Conservation (phyloP, 2,329 filamentous ascomycete genomes). For the Penicillium sp. region DNA sequence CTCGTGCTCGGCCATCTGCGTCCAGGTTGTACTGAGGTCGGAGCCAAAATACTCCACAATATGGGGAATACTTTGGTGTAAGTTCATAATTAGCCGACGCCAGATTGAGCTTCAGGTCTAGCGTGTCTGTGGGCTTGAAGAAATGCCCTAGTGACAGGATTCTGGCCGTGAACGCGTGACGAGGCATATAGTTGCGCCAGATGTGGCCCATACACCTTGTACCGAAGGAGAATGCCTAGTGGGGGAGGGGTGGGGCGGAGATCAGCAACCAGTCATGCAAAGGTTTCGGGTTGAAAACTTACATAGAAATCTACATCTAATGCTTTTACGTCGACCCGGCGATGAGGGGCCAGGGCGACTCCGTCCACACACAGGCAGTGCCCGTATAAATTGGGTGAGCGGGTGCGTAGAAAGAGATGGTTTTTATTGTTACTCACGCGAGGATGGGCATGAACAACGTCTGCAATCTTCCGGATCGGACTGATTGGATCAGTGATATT, state of each 20-base stretch:
- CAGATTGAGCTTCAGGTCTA: conserved; percentile 67
- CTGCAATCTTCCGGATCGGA: conserved; percentile 36
- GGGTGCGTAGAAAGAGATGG: neutral
- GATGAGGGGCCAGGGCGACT: conserved; percentile 73
- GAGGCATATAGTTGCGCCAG: conserved; percentile 68
- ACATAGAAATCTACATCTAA: conserved; percentile 71
- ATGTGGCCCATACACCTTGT: conserved; percentile 79
- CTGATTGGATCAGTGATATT: conserved; percentile 73
- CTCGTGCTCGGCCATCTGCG: conserved; percentile 58
- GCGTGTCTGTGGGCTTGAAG: conserved; percentile 60
- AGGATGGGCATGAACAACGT: conserved; percentile 44
- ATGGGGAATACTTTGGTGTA: conserved; percentile 58
- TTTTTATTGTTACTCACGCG: conserved; percentile 27
- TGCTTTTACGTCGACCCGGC: conserved; percentile 64
- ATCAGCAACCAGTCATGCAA: neutral
- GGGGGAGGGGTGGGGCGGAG: too few relatives aligned
- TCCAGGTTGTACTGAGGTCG: conserved; percentile 46
- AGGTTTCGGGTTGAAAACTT: conserved; percentile 5
- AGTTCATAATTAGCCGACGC: conserved; percentile 71
- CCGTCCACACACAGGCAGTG: conserved; percentile 71
- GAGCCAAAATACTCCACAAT: conserved; percentile 61
- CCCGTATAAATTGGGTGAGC: conserved; percentile 25
- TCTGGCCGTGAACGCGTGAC: conserved; percentile 52
- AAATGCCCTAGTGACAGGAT: conserved; percentile 63
- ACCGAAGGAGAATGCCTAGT: conserved; percentile 68